phyloP scores from a whole-genome alignment of 2,329 filamentous ascomycete species.

The Ceratocystis smalleyi region DNA sequence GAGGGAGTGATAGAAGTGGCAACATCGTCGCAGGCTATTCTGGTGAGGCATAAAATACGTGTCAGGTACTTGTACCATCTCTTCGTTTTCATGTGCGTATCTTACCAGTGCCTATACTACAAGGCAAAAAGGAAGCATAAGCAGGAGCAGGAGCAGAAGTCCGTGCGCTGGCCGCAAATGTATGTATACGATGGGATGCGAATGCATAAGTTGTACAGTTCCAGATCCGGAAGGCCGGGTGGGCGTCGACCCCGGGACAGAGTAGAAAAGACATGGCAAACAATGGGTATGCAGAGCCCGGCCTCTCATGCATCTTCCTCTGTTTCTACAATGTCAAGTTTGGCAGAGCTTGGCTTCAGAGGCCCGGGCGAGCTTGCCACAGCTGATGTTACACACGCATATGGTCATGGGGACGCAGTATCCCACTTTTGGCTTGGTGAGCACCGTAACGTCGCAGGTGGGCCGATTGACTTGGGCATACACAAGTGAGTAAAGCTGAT shows the following conservation, averaged over 20 bases:
- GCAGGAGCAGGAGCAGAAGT: neutral
- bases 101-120: neutral
- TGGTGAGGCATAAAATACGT: neutral
- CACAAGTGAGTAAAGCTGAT: neutral
- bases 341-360: neutral
- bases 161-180: neutral
- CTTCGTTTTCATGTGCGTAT: too few relatives aligned
- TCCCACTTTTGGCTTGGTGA: neutral
- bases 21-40: neutral
- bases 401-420: neutral
- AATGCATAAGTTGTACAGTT: neutral
- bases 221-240: neutral
- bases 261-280: neutral
- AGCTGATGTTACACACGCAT: neutral
- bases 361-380: neutral
- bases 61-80: neutral
- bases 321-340: neutral
- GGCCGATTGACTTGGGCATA: neutral
- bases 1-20: constrained; percentile 1
- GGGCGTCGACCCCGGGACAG: neutral
- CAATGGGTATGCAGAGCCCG: neutral
- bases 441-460: neutral
- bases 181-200: neutral
- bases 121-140: neutral
- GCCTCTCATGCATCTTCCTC: neutral